Conservation (phyloP, 2,329 filamentous ascomycete species). For the Alternaria arbusti region DNA sequence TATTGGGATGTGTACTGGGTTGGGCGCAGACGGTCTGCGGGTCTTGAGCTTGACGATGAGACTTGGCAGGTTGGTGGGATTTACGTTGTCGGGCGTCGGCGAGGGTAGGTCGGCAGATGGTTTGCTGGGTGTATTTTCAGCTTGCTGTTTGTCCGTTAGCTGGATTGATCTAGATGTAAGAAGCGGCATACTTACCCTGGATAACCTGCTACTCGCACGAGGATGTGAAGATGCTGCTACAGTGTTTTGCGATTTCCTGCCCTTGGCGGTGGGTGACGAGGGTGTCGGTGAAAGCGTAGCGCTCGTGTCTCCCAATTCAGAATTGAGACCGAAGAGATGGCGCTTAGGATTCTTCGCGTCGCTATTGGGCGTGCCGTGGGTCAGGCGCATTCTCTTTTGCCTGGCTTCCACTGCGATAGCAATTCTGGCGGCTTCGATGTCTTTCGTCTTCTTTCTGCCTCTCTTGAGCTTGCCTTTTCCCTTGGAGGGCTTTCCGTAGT, state of each 20-base stretch:
- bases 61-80: neutral
- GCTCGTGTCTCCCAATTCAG: neutral
- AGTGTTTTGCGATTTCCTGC: neutral
- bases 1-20: neutral
- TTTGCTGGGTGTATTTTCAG: neutral
- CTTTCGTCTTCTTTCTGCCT: neutral
- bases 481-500: neutral
- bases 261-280: neutral
- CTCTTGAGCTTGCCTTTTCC: neutral
- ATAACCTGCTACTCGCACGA: neutral
- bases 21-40: neutral
- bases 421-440: neutral
- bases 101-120: neutral
- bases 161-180: neutral
- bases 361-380: neutral
- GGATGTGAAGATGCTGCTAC: neutral
- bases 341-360: neutral
- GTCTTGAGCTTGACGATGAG: constrained; percentile 1
- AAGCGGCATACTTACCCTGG: neutral
- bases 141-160: neutral
- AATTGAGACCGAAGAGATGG: neutral
- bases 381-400: neutral
- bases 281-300: neutral
- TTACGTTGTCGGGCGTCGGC: neutral
- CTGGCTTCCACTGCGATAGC: neutral